phyloP scores from a whole-genome alignment of 805 yeast genomes.

The Wickerhamiella lipophila region DNA sequence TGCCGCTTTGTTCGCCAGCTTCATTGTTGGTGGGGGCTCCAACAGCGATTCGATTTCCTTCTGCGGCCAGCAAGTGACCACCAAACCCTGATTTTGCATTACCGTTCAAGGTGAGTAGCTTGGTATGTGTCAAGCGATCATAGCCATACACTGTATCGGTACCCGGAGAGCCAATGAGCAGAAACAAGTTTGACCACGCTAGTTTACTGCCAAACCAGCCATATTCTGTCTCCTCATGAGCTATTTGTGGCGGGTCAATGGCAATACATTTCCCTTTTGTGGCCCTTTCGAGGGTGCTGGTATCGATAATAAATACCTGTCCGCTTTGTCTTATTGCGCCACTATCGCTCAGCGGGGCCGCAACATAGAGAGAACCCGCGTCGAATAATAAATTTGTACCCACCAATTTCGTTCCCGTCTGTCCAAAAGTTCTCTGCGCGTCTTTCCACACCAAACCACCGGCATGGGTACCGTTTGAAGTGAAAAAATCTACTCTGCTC shows the following conservation, averaged over 20 bases:
- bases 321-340: constrained; percentile 30
- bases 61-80: constrained; percentile 19
- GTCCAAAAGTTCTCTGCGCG: constrained; percentile 29
- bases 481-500: constrained; percentile 33
- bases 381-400: constrained; percentile 29
- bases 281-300: constrained; percentile 19
- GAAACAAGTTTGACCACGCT: constrained; percentile 21
- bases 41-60: constrained; percentile 25
- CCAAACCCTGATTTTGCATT: constrained; percentile 23
- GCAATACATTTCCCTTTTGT: background rate
- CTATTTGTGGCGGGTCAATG: background rate
- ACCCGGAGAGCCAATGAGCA: constrained; percentile 33
- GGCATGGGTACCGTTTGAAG: constrained; percentile 19
- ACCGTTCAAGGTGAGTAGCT: constrained; percentile 16
- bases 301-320: constrained; percentile 27
- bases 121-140: constrained; percentile 20
- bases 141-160: constrained; percentile 31
- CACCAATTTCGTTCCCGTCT: constrained; percentile 33
- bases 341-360: constrained; percentile 34
- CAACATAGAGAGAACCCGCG: constrained; percentile 35
- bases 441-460: constrained; percentile 24
- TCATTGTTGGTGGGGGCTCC: constrained; percentile 24
- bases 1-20: constrained; percentile 32
- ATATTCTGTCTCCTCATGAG: constrained; percentile 19
- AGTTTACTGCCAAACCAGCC: constrained; percentile 35